phyloP scores from a whole-genome alignment of 768 basidiomycete species.

The Leccinum pellstonianum region DNA sequence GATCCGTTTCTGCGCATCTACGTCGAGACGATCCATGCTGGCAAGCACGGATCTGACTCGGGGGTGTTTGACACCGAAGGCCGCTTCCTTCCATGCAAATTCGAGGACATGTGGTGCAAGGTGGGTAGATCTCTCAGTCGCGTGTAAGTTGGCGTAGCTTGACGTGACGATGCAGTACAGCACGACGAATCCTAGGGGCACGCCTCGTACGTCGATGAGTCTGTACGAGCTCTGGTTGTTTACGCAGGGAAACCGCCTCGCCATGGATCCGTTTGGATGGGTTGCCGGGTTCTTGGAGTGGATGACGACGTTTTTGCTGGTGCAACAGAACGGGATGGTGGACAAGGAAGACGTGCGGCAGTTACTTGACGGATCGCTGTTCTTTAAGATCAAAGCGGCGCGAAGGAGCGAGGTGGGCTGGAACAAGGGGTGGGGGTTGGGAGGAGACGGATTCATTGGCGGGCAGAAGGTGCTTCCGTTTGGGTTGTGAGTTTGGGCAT shows the following conservation, averaged over 20 bases:
- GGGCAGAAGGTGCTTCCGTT: slow-evolving; percentile 31
- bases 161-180: slow-evolving; percentile 15
- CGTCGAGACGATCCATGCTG: slow-evolving; percentile 34
- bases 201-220: slow-evolving; percentile 25
- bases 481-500: slow-evolving; percentile 15
- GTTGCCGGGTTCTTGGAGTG: slow-evolving; percentile 39
- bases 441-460: slow-evolving; percentile 33
- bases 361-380: slow-evolving; percentile 41
- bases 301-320: slow-evolving; percentile 37
- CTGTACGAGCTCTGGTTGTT: slow-evolving; percentile 34
- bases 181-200: slow-evolving; percentile 3
- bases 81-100: slow-evolving; percentile 40
- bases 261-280: slow-evolving; percentile 39
- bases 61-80: slow-evolving; percentile 43
- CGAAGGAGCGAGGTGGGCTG: slow-evolving; percentile 22
- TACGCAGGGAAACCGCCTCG: slow-evolving; percentile 30
- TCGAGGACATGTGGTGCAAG: slow-evolving; percentile 46
- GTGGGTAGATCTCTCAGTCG: slow-evolving; percentile 16
- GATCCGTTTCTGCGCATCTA: slow-evolving; percentile 44
- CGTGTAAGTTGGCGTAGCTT: not conserved
- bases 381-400: slow-evolving; percentile 33
- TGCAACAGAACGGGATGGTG: slow-evolving; percentile 41
- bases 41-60: slow-evolving; percentile 45
- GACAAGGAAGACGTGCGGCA: slow-evolving; percentile 42
- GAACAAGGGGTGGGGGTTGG: slow-evolving; percentile 32